Percentiles rank a stretch among this genome's conserved stretches.
Evolutionary conservation across 148 eudicot species (phyloP).

Genomic region (Rhododendron henanense): DNA sequence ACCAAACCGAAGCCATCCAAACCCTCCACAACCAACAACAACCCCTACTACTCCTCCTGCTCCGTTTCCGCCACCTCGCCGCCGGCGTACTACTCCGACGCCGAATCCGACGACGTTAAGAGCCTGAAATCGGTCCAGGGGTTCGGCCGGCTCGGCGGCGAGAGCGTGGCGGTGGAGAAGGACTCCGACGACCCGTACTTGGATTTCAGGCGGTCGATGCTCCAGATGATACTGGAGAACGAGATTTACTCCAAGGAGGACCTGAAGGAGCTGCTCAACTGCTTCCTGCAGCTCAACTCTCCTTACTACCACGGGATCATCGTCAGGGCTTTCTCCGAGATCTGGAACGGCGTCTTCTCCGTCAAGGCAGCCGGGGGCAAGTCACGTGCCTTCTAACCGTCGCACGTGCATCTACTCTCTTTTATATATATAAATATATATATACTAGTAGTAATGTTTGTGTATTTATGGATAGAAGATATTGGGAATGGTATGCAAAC

Average conservation of each 20-base stretch:
- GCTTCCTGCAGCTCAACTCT: slow-evolving; percentile 82
- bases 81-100: slow-evolving; percentile 23
- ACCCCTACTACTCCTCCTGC: slow-evolving; percentile 8
- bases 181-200: slow-evolving; percentile 87
- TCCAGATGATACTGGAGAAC: slow-evolving; percentile 88
- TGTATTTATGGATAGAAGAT: not conserved
- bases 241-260: slow-evolving; percentile 72
- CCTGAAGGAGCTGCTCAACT: slow-evolving; percentile 66
- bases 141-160: slow-evolving; percentile 50
- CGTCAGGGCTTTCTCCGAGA: slow-evolving; percentile 81
- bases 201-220: slow-evolving; percentile 82
- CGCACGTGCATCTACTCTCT: not conserved
- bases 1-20: slow-evolving; percentile 31
- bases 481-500: not conserved
- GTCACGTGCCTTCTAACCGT: slow-evolving; percentile 29
- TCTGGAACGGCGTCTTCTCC: slow-evolving; percentile 68
- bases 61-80: slow-evolving; percentile 13
- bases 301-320: slow-evolving; percentile 72
- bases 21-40: slow-evolving; percentile 17
- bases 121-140: slow-evolving; percentile 37
- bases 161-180: slow-evolving; percentile 85
- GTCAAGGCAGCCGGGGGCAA: slow-evolving; percentile 18
- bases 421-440: not conserved
- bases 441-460: not conserved
- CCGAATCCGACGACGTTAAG: slow-evolving; percentile 28